phyloP scores from a whole-genome alignment of 2,329 filamentous ascomycete species.

The Diaporthe velutina region DNA sequence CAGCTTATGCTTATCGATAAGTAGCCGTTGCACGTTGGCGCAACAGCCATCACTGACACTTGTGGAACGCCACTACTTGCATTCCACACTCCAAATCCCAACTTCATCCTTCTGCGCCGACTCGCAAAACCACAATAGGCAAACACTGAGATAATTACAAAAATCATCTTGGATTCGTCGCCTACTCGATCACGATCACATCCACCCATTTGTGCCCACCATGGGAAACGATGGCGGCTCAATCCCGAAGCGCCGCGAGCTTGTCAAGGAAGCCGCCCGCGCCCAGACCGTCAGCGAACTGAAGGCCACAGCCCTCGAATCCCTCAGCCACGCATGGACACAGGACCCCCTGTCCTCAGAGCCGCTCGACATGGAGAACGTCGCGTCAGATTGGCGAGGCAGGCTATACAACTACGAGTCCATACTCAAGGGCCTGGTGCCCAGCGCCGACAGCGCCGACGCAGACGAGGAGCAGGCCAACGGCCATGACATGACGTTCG shows the following conservation, averaged over 20 bases:
- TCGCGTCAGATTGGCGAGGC: slow-evolving; percentile 85
- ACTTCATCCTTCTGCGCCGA: slow-evolving; percentile 25
- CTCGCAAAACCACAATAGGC: slow-evolving; percentile 18
- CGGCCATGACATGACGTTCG: slow-evolving; percentile 54
- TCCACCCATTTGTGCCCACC: slow-evolving; percentile 33
- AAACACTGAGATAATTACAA: neutral
- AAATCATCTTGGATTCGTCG: neutral
- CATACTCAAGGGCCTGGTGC: slow-evolving; percentile 73
- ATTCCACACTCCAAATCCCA: neutral
- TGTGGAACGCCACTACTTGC: neutral
- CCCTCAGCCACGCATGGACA: slow-evolving; percentile 87
- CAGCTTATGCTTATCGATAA: slow-evolving; percentile 27
- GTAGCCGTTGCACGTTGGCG: neutral
- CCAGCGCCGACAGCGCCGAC: slow-evolving; percentile 72
- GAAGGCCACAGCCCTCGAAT: slow-evolving; percentile 89
- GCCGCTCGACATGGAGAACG: slow-evolving; percentile 75
- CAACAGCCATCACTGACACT: neutral
- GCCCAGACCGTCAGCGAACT: slow-evolving; percentile 85
- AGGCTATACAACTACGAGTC: slow-evolving; percentile 96
- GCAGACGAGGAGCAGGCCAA: slow-evolving; percentile 64
- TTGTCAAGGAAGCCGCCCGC: slow-evolving; percentile 93
- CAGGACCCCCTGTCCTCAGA: slow-evolving; percentile 89
- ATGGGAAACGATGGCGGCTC: slow-evolving; percentile 99
- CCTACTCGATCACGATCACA: neutral
- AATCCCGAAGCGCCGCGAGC: slow-evolving; percentile 94